These are phyloP conservation scores for Cutaneotrichosporon arboriforme DNA, from an alignment of 1,284 basidiomycete genomes.

Conservation along the genomic window DNA sequence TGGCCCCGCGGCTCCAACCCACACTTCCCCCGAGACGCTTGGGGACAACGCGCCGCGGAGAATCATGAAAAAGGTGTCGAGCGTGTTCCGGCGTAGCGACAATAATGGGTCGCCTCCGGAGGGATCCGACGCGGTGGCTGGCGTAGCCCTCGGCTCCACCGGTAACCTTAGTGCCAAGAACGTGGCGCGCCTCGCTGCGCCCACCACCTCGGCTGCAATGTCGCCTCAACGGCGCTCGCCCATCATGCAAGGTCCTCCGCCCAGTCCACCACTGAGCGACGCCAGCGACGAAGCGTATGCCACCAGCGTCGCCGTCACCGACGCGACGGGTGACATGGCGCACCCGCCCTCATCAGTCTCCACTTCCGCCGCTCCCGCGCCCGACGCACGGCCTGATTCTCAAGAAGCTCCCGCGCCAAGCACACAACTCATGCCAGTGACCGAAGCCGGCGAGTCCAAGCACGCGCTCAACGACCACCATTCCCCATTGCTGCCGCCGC, in stretches of 20 bases:
- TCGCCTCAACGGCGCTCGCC: slow-evolving; percentile 11
- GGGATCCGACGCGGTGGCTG: neutral
- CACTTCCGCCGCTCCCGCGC: no score
- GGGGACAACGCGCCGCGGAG: slow-evolving; percentile 1
- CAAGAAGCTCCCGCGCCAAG: neutral
- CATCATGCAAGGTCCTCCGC: slow-evolving; percentile 41
- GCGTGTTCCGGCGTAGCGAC: slow-evolving; percentile 25
- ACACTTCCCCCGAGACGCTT: neutral
- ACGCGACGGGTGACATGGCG: slow-evolving; percentile 2
- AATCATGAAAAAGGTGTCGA: slow-evolving; percentile 34
- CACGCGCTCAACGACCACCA: slow-evolving; percentile 2
- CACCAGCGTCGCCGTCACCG: slow-evolving; percentile 9
- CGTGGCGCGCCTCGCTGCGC: neutral
- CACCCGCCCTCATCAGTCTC: neutral
- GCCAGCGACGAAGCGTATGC: slow-evolving; percentile 9
- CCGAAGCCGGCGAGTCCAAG: slow-evolving; percentile 12
- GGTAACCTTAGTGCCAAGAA: neutral
- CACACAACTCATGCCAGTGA: slow-evolving; percentile 8
- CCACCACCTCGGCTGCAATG: neutral
- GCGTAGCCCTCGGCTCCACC: neutral
- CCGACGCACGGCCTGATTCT: neutral
- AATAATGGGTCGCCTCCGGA: neutral
- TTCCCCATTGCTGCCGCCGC: neutral
- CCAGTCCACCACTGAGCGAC: slow-evolving; percentile 43
- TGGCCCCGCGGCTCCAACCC: neutral